These are phyloP conservation scores for Coccomyxa sp. DNA, from an alignment of 139 green algal genomes.

Conservation along the genomic window DNA sequence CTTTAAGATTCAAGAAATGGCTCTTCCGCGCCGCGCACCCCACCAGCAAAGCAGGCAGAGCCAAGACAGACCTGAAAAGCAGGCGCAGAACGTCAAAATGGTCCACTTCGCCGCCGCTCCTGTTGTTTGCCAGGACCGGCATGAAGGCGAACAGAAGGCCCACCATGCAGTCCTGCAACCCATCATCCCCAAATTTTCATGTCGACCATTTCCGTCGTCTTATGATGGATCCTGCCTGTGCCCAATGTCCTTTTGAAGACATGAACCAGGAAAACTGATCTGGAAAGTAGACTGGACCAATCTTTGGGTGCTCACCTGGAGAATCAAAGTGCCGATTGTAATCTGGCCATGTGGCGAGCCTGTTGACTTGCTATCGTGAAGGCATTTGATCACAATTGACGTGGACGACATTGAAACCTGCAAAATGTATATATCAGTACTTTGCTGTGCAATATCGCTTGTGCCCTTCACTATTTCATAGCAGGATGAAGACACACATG, in stretches of 20 bases:
- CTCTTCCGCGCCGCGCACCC: too few relatives aligned
- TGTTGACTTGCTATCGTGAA: constrained; percentile 47
- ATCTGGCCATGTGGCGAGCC: constrained; percentile 76
- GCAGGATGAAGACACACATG: too few relatives aligned
- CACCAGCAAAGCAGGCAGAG: too few relatives aligned
- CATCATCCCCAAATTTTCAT: not conserved
- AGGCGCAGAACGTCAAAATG: constrained; percentile 8
- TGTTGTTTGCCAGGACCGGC: constrained; percentile 62
- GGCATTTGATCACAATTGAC: constrained; percentile 88
- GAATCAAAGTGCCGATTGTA: constrained; percentile 86
- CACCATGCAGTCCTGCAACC: constrained; percentile 82
- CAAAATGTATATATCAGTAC: not conserved
- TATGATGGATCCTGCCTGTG: not conserved
- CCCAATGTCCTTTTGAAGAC: not conserved
- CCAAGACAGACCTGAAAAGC: constrained; percentile 1
- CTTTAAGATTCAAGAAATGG: too few relatives aligned
- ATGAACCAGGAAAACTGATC: not conserved
- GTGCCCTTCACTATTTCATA: too few relatives aligned
- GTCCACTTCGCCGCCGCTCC: constrained; percentile 5
- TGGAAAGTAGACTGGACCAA: not conserved
- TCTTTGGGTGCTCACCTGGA: constrained; percentile 20
- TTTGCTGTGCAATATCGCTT: too few relatives aligned
- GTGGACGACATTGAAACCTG: constrained; percentile 70
- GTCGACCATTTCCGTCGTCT: not conserved
- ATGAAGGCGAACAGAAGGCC: constrained; percentile 94